phyloP scores from a whole-genome alignment of 2,329 filamentous ascomycete genomes.

The Gnomoniopsis sp. region DNA sequence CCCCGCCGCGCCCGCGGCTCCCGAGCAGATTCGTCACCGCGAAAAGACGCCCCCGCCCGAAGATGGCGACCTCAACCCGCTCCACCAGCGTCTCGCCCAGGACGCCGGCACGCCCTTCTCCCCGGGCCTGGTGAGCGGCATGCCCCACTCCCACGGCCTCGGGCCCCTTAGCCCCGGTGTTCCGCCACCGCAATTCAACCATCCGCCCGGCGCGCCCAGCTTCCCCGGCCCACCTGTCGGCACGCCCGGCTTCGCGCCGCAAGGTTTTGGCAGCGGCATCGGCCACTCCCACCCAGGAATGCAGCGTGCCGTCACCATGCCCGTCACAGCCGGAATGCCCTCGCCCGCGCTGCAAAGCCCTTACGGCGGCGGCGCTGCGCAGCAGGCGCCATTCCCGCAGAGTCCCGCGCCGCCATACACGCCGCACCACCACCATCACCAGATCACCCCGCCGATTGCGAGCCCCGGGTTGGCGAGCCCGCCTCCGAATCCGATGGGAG shows the following conservation, averaged over 20 bases:
- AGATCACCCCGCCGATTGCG: slow-evolving; percentile 29
- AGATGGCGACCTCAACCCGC: slow-evolving; percentile 58
- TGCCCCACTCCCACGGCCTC: slow-evolving; percentile 39
- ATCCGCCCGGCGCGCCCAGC: slow-evolving; percentile 35
- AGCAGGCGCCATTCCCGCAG: slow-evolving; percentile 32
- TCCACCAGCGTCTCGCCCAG: slow-evolving; percentile 54
- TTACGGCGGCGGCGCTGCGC: slow-evolving; percentile 34
- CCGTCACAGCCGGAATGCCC: slow-evolving; percentile 38
- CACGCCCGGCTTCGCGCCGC: slow-evolving; percentile 37
- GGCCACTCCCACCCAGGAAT: slow-evolving; percentile 39
- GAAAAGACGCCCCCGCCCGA: slow-evolving; percentile 79
- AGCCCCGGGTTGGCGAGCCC: slow-evolving; percentile 32
- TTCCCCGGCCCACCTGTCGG: slow-evolving; percentile 39
- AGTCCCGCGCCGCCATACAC: slow-evolving; percentile 41
- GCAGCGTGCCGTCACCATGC: slow-evolving; percentile 48
- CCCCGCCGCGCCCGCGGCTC: slow-evolving; percentile 71
- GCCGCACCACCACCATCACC: slow-evolving; percentile 23
- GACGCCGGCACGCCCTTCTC: slow-evolving; percentile 53
- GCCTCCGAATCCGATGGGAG: slow-evolving; percentile 41
- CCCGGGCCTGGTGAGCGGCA: slow-evolving; percentile 36
- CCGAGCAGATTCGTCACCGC: slow-evolving; percentile 67
- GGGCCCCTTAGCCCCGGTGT: slow-evolving; percentile 38
- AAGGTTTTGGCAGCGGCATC: slow-evolving; percentile 35
- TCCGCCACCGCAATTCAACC: slow-evolving; percentile 32
- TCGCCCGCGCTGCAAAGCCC: slow-evolving; percentile 40